phyloP scores from a whole-genome alignment of 192 early-diverging fungal genomes.

The Ambispora gerdemannii region DNA sequence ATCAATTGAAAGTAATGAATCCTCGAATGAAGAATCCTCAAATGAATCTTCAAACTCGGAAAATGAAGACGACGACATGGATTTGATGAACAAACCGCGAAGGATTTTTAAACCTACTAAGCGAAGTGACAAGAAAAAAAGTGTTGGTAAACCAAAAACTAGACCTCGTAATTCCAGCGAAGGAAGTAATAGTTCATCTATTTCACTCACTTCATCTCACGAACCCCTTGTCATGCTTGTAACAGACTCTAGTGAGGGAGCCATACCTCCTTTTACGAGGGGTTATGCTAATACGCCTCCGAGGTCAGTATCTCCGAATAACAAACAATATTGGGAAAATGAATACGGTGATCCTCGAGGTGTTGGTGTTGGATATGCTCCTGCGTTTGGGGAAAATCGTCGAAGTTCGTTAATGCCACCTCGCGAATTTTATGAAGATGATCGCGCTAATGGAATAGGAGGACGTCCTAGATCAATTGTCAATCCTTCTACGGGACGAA shows the following conservation, averaged over 20 bases:
- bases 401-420: neutral
- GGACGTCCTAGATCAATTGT: conserved; percentile 17
- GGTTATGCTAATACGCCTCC: neutral
- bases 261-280: neutral
- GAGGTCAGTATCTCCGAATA: conserved; percentile 26
- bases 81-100: conserved; percentile 8
- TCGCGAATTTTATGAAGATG: conserved; percentile 25
- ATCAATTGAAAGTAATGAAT: too few species aligned
- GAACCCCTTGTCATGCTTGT: conserved; percentile 15
- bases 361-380: conserved; percentile 5
- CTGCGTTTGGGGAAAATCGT: neutral
- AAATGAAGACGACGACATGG: neutral
- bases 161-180: conserved; percentile 18
- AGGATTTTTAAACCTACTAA: conserved; percentile 30
- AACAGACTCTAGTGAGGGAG: neutral
- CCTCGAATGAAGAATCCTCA: neutral
- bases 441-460: neutral
- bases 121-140: conserved; percentile 7
- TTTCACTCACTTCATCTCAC: neutral
- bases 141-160: neutral
- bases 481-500: neutral
- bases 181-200: neutral
- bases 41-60: neutral
- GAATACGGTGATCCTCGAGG: neutral
- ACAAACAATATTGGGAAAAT: neutral